Evolutionary conservation across 2,329 filamentous ascomycete species (phyloP), one percentile per base, ranked within the genome.

Genomic region (Fusarium sp.): DNA sequence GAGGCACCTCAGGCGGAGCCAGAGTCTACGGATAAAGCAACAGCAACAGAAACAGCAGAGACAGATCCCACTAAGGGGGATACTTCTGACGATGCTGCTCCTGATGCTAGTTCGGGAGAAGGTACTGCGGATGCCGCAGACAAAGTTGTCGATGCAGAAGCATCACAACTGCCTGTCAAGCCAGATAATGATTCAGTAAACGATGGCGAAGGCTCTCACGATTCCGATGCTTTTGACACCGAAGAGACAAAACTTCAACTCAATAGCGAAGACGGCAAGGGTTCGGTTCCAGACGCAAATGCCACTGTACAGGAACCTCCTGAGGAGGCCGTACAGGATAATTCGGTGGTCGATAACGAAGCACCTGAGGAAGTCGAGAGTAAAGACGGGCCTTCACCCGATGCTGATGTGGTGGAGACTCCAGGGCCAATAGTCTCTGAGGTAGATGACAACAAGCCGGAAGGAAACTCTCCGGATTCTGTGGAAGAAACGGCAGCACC

Each of bases 181-280:
- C 37, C 23, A 23, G 52, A 36, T 26, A 52, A 58, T 37, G 46
- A 57, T 26, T 53, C 42, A 11, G 13, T 51, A 20, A n/a, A 15
- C 23, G 57, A 65, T n/a, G 15, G 37, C 30, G 61, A 64, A 20
- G 33, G 50, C 9, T 38, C 56, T 23, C 15, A 40, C 13, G 34
- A 55, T 38, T 44, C 57, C 9, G 52, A 59, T 34, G 23, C 44
- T 20, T 59, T 52, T 8, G 45, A 56, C 36, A 31, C 36, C 16
- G 59, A 57, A 18, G 58, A 64, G 53, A 33, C 46, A 23, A 67
- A 67, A 16, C 40, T 41, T 20, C 46, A 59, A 34, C 60, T 26
- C 26, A 54, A 64, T 7, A 57, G 28, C 26, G 52, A 69, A 20
- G 45, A 57, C 6, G 50, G 18, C 16, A 45, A 69, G 28, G 37